Base-by-base conservation (phyloP, 2,329 filamentous ascomycete genomes). In the Cytospora piceicola region DNA sequence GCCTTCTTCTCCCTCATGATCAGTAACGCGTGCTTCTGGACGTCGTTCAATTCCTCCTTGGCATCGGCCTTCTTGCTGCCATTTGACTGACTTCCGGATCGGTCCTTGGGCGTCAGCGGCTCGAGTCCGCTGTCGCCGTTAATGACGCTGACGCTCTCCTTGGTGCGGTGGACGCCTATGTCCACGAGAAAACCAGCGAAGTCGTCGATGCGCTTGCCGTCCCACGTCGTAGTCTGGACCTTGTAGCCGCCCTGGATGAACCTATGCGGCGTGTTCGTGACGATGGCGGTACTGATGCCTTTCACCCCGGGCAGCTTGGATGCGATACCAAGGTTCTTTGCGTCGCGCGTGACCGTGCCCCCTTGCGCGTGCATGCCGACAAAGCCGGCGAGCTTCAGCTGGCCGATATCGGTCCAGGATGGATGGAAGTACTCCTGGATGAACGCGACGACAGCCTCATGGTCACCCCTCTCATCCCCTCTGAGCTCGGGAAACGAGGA, bases 201-300 rank as follows among this genome's bases (percentile, higher is more conserved):
- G 9, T 67, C 64, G 8, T 70, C 67, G 42, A 71, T 71, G 39
- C 69, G 69, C 14, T 36, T 42, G 0, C 70, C 70, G 17, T 70
- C 69, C 65, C 69, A 68, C 2, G 60, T 65, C 0, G 36, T 36
- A 4, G 68, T 69, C 54, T 60, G 60, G 3, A 61, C 15, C 58
- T 67, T 71, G 60, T 67, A 71, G 27, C 70, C 70, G 15, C 70
- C 70, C 3, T 66, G 65, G 17, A 71, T 70, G 63, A 71, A 71
- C 22, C 63, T 62, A 58, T 71, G 69, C 6, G 69, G 69, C 6
- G 70, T 71, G 56, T 70, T 69, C 52, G 42, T 53, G 22, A 71
- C 27, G 34, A 71, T 66, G 11, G 51, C 63, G 32, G 60, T 14
- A 62, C 65, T 71, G 57, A 66, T 51, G 8, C 22, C 62, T 12